Base-by-base conservation (phyloP, 1,139 yeast species). In the Suhomyces panamericanus region DNA sequence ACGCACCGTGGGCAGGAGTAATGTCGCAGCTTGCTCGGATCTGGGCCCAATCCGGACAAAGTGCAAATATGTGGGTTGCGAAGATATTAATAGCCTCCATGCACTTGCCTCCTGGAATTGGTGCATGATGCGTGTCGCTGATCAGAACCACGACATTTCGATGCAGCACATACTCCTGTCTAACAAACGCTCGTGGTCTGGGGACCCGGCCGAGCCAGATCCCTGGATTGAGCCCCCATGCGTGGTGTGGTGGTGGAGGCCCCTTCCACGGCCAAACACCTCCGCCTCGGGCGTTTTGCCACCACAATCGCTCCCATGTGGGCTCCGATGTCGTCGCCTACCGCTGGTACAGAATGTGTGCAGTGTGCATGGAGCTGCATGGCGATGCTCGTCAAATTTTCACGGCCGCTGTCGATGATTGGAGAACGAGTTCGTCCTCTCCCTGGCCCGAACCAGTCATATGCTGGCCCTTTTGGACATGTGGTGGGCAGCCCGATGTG, bases 351-450 rank as follows among this genome's bases (percentile, higher is more conserved):
- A 6, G 32, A 14, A n/a, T 9, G 15, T 34, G 38, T 29, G 34
- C 37, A 36, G 32, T 30, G 13, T 36, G 44, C 44, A 36, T 26
- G 40, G 14, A 26, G 22, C 5, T 27, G 35, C 43, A 40, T 35
- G 32, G 35, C 35, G 43, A 41, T 35, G 43, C 38, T 41, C 43
- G 43, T 41, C 39, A 41, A 40, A 35, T 24, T 40, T 40, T 40
- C 26, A 32, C 35, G 5, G 28, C 12, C n/a, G 9, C 16, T 12
- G 16, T n/a, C 24, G 14, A 8, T 38, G 35, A 38, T 38, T 38
- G 41, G 41, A 35, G 38, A 16, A 14, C 14, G 8, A 6, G 29
- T n/a, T 2, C 29, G 6, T 20, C 8, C 24, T 20, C 24, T 4
- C 32, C 14, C 15, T 30, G 9, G 15, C 34, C 24, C 24, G 6